phyloP scores from a whole-genome alignment of 2,329 filamentous ascomycete species.

The Colletotrichum aenigma region DNA sequence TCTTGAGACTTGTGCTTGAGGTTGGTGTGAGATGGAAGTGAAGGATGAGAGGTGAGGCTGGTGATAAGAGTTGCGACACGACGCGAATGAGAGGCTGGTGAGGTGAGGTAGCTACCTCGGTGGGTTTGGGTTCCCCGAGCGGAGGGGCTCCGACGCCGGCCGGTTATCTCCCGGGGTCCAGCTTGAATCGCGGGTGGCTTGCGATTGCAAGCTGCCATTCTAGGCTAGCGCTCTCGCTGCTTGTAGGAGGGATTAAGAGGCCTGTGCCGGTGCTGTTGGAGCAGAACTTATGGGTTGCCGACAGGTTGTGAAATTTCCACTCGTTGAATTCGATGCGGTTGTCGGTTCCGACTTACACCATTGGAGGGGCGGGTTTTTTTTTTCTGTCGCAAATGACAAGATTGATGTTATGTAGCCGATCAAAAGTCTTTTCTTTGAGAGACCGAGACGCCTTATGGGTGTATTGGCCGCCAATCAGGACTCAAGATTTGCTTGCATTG shows the following conservation, averaged over 20 bases:
- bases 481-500: not conserved
- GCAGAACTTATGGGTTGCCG: not conserved
- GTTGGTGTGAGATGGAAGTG: not conserved
- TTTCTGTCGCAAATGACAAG: too few relatives aligned
- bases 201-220: not conserved
- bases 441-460: fast-evolving
- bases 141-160: slow-evolving; percentile 17
- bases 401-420: too few relatives aligned
- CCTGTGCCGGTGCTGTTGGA: not conserved
- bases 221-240: not conserved
- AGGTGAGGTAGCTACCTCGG: not conserved
- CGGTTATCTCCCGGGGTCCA: slow-evolving; percentile 6
- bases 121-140: not conserved
- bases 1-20: not conserved
- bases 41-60: not conserved
- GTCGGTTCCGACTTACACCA: too few relatives aligned
- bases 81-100: not conserved
- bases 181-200: not conserved
- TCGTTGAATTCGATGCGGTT: not conserved
- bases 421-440: not conserved
- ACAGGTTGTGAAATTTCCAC: not conserved
- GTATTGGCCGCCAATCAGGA: not conserved
- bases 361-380: too few relatives aligned
- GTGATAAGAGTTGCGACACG: not conserved
- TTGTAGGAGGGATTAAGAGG: not conserved